phyloP scores from a whole-genome alignment of 345 rosid genomes.

The Firmiana major region DNA sequence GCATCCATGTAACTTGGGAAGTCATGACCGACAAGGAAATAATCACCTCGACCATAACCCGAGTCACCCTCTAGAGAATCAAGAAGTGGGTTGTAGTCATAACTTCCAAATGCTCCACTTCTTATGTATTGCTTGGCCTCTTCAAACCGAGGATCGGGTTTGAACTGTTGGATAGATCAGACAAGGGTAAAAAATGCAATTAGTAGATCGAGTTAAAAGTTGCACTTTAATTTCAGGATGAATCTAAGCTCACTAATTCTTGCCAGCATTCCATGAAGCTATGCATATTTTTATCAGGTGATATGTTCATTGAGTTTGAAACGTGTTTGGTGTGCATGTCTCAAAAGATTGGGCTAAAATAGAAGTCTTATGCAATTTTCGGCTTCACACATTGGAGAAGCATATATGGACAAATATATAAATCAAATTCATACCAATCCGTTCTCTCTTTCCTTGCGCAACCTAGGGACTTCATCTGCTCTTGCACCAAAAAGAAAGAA shows the following conservation, averaged over 20 bases:
- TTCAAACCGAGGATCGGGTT: conserved; percentile 89
- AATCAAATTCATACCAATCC: conserved; percentile 54
- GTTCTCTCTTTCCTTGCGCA: conserved; percentile 83
- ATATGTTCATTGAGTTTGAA: background rate
- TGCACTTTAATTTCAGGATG: background rate
- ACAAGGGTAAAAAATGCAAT: background rate
- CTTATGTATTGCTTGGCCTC: conserved; percentile 84
- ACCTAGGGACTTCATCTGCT: conserved; percentile 77
- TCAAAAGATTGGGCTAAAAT: background rate
- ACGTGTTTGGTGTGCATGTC: background rate
- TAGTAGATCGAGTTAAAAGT: background rate
- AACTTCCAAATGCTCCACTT: conserved; percentile 90
- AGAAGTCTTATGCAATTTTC: too few species aligned
- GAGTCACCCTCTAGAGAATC: conserved; percentile 93
- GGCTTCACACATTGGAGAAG: background rate
- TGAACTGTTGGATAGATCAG: conserved; percentile 56
- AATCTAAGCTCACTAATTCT: background rate
- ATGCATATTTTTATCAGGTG: background rate
- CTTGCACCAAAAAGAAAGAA: conserved; percentile 96
- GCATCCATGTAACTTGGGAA: conserved; percentile 84
- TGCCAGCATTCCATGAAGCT: background rate
- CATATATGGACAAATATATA: background rate
- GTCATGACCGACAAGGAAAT: conserved; percentile 89
- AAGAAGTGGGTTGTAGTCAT: conserved; percentile 82
- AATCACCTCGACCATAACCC: conserved; percentile 94